Evolutionary conservation across 495 filamentous ascomycete species (phyloP).

Genomic region (Chaetomium cochliodes): DNA sequence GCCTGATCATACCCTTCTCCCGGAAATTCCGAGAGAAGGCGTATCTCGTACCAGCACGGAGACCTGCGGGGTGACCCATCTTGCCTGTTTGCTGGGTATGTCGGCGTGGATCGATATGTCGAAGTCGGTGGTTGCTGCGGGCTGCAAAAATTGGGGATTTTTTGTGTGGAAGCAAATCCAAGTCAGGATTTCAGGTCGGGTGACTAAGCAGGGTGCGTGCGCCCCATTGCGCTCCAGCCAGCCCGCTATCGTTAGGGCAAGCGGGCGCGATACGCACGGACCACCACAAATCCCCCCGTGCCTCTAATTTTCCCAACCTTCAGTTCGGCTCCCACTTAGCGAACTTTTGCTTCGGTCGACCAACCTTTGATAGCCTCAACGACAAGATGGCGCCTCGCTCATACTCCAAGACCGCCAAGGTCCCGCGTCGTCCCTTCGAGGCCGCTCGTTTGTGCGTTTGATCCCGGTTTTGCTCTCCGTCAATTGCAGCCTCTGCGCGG

Average conservation of each 20-base stretch:
- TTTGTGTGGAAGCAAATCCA: conserved; percentile 39
- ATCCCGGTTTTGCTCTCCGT: conserved; percentile 23
- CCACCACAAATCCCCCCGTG: conserved; percentile 44
- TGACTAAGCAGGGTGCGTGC: conserved; percentile 36
- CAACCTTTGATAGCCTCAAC: conserved; percentile 41
- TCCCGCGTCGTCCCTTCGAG: conserved; percentile 86
- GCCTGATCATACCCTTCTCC: conserved; percentile 83
- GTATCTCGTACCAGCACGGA: conserved; percentile 92
- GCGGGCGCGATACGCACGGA: conserved; percentile 28
- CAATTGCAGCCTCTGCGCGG: conserved; percentile 36
- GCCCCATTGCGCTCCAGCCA: conserved; percentile 11
- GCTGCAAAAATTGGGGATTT: conserved; percentile 35
- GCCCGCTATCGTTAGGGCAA: conserved; percentile 34
- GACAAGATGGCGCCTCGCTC: conserved; percentile 55
- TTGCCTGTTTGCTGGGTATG: conserved; percentile 44
- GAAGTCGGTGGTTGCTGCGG: conserved; percentile 37
- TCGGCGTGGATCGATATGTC: conserved; percentile 41
- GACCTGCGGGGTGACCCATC: conserved; percentile 97
- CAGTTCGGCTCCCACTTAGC: conserved; percentile 6
- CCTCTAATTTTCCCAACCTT: conserved; percentile 31
- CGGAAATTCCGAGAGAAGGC: conserved; percentile 93
- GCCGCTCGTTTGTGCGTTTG: conserved; percentile 86
- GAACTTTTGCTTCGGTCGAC: conserved; percentile 36
- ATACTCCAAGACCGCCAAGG: conserved; percentile 99
- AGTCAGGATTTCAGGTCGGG: conserved; percentile 28